These are phyloP conservation scores for Mallotus repandus DNA, from an alignment of 441 rosid genomes.

Conservation along the genomic window DNA sequence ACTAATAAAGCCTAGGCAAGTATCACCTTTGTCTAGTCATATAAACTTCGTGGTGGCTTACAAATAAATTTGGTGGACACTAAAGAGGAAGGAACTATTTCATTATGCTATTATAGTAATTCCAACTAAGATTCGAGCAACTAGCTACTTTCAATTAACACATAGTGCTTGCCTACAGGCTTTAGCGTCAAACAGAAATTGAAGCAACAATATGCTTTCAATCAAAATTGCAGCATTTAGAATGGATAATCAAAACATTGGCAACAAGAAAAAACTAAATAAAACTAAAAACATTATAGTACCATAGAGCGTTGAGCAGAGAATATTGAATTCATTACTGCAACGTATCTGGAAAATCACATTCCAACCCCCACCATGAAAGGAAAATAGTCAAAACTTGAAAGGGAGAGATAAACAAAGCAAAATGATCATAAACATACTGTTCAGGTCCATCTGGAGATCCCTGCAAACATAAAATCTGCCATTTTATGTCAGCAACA, in stretches of 20 bases:
- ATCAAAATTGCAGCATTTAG: background rate
- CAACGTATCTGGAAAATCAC: constrained; percentile 69
- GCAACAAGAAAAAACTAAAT: constrained; percentile 1
- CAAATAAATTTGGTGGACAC: background rate
- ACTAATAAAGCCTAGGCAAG: background rate
- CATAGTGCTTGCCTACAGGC: background rate
- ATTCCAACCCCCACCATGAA: constrained; percentile 11
- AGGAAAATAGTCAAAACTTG: constrained; percentile 21
- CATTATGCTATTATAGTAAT: background rate
- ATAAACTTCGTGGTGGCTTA: background rate
- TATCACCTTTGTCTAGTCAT: background rate
- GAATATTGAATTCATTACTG: constrained; percentile 95
- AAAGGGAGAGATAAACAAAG: constrained; percentile 18
- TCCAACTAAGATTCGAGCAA: background rate
- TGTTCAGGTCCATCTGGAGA: constrained; percentile 98
- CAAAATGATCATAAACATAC: constrained; percentile 44
- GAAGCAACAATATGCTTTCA: background rate
- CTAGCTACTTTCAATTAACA: background rate
- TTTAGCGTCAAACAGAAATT: background rate
- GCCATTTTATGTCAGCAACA: constrained; percentile 36
- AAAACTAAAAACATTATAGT: constrained; percentile 19
- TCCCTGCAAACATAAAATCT: constrained; percentile 98
- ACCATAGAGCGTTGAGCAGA: constrained; percentile 95
- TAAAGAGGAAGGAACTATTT: background rate
- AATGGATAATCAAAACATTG: background rate